Conservation (phyloP, 225 moss, liverwort and hornwort genomes). For the Marchantia paleacea region DNA sequence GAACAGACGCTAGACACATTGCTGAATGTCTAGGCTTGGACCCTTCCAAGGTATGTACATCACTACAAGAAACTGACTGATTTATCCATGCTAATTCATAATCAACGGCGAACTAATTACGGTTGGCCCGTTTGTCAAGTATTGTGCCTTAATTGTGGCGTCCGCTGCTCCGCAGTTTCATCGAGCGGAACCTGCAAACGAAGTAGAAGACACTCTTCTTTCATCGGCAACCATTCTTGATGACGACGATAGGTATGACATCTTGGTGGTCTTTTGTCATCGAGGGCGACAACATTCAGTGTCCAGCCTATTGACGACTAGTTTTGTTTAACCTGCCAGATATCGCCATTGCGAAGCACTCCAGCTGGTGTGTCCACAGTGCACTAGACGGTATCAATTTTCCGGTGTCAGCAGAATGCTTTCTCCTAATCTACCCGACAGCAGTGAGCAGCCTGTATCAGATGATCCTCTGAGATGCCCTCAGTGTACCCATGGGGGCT, state of each 20-base stretch:
- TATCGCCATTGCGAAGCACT: conserved; percentile 86
- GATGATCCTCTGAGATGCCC: conserved; percentile 66
- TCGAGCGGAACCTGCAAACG: conserved; percentile 48
- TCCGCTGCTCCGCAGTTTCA: conserved; percentile 54
- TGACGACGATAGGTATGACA: conserved; percentile 71
- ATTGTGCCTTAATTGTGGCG: not conserved
- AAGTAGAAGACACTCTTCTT: conserved; percentile 75
- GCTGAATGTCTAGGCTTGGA: conserved; percentile 93
- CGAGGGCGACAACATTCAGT: too few relatives aligned
- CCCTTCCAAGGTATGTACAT: conserved; percentile 60
- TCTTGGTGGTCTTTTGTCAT: not conserved
- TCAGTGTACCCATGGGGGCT: conserved; percentile 66
- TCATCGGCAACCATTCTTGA: conserved; percentile 83
- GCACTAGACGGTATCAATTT: conserved; percentile 60
- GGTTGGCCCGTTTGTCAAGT: not conserved
- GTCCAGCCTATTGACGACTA: not conserved
- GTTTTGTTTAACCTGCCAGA: conserved; percentile 34
- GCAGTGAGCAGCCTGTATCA: not conserved
- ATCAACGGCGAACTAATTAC: not conserved
- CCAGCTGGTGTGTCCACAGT: conserved; percentile 79
- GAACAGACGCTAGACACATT: conserved; percentile 88
- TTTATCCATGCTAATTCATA: not conserved
- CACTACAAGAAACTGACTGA: not conserved
- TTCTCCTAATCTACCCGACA: not conserved
- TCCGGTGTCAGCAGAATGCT: conserved; percentile 36